Evolutionary conservation across 441 rosid genomes (phyloP).

Genomic region (Gossypium laxum): DNA sequence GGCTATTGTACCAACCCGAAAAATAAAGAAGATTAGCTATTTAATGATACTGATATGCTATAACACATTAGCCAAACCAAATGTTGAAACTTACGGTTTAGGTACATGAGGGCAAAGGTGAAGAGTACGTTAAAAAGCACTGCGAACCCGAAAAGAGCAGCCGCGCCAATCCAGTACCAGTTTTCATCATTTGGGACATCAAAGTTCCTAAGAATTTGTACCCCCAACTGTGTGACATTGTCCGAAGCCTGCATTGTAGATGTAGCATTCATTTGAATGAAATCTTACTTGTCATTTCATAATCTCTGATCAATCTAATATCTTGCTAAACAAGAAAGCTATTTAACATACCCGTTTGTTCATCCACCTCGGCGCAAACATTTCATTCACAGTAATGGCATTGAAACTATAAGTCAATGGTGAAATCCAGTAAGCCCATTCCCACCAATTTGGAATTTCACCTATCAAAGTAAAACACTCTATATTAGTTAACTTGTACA

Average conservation of each 20-base stretch:
- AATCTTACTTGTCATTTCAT: too few relatives aligned
- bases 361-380: slow-evolving; percentile 81
- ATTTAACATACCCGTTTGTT: slow-evolving; percentile 33
- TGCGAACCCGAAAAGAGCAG: slow-evolving; percentile 47
- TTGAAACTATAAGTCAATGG: slow-evolving; percentile 67
- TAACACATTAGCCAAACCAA: not conserved
- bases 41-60: not conserved
- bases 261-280: too few relatives aligned
- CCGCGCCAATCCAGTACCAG: slow-evolving; percentile 83
- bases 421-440: slow-evolving; percentile 76
- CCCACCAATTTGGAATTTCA: slow-evolving; percentile 70
- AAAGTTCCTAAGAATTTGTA: slow-evolving; percentile 39
- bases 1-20: slow-evolving; percentile 28
- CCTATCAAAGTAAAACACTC: slow-evolving; percentile 24
- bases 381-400: slow-evolving; percentile 55
- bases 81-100: slow-evolving; percentile 48
- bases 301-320: too few relatives aligned
- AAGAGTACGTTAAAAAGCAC: slow-evolving; percentile 58
- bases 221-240: slow-evolving; percentile 33
- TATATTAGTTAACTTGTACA: not conserved
- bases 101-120: slow-evolving; percentile 53
- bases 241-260: slow-evolving; percentile 41
- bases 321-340: too few relatives aligned
- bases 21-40: slow-evolving; percentile 7
- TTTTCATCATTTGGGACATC: slow-evolving; percentile 36